phyloP scores from a whole-genome alignment of 768 basidiomycete species.

The Phylloporus sp. region DNA sequence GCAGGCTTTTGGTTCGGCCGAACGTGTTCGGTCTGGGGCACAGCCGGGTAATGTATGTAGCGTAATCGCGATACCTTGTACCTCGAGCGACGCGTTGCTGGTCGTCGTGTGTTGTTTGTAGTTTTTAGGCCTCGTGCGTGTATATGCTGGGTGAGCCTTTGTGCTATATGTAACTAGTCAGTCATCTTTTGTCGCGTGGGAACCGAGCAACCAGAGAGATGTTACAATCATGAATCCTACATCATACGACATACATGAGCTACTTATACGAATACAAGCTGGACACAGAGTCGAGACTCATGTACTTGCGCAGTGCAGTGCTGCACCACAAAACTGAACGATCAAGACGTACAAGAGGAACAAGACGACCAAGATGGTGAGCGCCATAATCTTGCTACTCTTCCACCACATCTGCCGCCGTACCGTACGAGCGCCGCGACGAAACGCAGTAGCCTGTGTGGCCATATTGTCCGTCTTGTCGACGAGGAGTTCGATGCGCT shows the following conservation, averaged over 20 bases:
- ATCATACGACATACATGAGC: no score
- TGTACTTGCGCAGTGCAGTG: constrained; percentile 58
- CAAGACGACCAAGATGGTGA: constrained; percentile 68
- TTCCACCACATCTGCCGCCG: constrained; percentile 89
- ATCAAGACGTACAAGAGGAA: constrained; percentile 75
- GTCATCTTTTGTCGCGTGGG: background rate
- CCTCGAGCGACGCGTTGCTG: background rate
- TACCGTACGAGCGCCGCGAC: constrained; percentile 79
- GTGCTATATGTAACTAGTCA: constrained; percentile 16
- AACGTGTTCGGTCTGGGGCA: constrained; percentile 1
- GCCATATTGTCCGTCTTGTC: constrained; percentile 98
- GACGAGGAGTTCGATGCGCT: constrained; percentile 91
- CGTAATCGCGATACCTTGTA: constrained; percentile 23
- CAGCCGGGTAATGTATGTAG: constrained; percentile 16
- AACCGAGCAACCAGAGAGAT: no score
- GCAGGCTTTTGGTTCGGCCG: constrained; percentile 2
- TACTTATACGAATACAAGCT: no score
- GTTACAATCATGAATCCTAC: no score
- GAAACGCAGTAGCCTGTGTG: constrained; percentile 89
- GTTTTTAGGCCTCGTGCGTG: background rate
- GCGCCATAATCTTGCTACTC: constrained; percentile 62
- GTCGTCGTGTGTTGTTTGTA: constrained; percentile 10
- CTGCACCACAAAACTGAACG: constrained; percentile 87
- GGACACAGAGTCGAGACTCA: background rate
- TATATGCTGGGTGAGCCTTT: constrained; percentile 9